Percentiles rank a stretch among this genome's conserved stretches.
phyloP scores from a whole-genome alignment of 169 alveolate genomes.

The Theileria parva region DNA sequence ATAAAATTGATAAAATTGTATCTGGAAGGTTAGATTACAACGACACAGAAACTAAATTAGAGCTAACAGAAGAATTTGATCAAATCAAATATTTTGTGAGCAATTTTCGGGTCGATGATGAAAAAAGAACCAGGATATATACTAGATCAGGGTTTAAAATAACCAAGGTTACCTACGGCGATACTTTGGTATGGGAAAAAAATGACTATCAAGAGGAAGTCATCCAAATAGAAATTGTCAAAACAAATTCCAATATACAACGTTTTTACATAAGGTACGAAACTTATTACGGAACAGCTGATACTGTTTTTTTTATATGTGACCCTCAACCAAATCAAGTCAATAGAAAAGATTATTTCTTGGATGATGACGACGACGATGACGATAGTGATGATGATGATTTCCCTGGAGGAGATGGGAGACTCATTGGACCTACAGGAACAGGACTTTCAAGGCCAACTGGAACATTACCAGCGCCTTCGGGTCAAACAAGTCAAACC shows the following conservation, averaged over 20 bases:
- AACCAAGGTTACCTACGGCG: background rate
- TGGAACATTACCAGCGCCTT: background rate
- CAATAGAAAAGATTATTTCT: background rate
- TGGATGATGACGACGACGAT: background rate
- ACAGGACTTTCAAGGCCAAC: background rate
- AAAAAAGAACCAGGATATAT: background rate
- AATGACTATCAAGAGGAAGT: conserved; percentile 2
- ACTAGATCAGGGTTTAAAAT: background rate
- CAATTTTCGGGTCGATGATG: background rate
- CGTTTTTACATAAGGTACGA: background rate
- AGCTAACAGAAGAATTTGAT: background rate
- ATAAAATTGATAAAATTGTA: background rate
- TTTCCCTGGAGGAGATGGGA: background rate
- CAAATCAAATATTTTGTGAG: background rate
- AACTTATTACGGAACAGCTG: conserved; percentile 8
- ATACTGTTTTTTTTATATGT: background rate
- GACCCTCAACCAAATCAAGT: background rate
- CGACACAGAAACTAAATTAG: background rate
- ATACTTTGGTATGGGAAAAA: background rate
- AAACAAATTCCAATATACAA: background rate
- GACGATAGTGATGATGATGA: background rate
- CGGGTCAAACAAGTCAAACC: background rate
- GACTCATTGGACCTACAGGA: background rate
- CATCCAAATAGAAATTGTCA: background rate
- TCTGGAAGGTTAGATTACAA: background rate